Percentiles rank a stretch among this genome's conserved stretches.
Conservation (phyloP, 768 basidiomycete species). For the Calvatia gigantea region DNA sequence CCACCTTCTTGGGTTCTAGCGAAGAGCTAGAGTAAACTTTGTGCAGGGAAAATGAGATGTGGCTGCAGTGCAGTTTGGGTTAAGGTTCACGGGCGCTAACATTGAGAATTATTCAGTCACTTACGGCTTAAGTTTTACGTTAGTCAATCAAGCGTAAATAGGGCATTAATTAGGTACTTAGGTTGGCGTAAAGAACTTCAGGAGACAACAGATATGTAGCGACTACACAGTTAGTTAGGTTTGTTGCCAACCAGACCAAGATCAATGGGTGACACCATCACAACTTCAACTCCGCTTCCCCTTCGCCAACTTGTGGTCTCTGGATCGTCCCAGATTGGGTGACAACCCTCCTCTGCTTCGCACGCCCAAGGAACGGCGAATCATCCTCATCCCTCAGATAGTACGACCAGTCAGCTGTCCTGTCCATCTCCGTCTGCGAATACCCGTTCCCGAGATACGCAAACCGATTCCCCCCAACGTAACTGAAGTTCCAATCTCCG, state of each 20-base stretch:
- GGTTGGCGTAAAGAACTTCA: too few relatives aligned
- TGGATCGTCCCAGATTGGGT: conserved; percentile 1
- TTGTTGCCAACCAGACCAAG: too few relatives aligned
- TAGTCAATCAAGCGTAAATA: too few relatives aligned
- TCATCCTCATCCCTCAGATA: conserved; percentile 26
- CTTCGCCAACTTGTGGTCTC: background rate
- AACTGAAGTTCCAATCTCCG: conserved; percentile 33
- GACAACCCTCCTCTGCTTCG: conserved; percentile 13
- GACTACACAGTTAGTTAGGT: too few relatives aligned
- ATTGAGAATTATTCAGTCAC: too few relatives aligned
- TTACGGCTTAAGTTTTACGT: too few relatives aligned
- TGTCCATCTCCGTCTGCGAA: conserved; percentile 29
- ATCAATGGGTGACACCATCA: too few relatives aligned
- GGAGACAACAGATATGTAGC: too few relatives aligned
- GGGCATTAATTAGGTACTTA: too few relatives aligned
- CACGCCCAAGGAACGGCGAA: conserved; percentile 20
- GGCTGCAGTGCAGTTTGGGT: too few relatives aligned
- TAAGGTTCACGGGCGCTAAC: too few relatives aligned
- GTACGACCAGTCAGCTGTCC: conserved; percentile 29
- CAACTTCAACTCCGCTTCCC: background rate
- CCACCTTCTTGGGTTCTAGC: conserved; percentile 86
- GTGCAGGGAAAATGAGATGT: too few relatives aligned
- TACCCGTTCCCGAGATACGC: conserved; percentile 31
- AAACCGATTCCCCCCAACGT: conserved; percentile 29
- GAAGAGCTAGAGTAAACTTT: background rate